Conservation (phyloP, 176 grass and related monocot species). For the Oryza meridionalis region DNA sequence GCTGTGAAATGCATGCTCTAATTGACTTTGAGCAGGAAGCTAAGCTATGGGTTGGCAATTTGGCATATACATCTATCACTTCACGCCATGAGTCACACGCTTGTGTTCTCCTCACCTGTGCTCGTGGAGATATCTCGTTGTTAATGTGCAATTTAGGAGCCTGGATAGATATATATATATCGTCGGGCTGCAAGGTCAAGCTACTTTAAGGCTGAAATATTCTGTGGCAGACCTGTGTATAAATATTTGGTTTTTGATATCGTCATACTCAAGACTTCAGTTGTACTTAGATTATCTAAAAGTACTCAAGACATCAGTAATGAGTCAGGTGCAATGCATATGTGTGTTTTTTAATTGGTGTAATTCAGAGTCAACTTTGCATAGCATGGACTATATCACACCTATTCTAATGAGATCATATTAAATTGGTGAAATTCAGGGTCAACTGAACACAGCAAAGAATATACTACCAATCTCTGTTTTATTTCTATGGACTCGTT, state of each 20-base stretch:
- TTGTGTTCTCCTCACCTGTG: background rate
- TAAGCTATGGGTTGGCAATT: background rate
- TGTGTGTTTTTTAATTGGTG: background rate
- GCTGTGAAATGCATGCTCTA: slow-evolving; percentile 11
- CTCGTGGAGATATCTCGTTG: background rate
- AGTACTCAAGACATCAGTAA: slow-evolving; percentile 11
- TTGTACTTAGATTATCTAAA: background rate
- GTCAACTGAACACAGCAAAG: slow-evolving; percentile 28
- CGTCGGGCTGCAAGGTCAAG: slow-evolving; percentile 4
- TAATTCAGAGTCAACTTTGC: slow-evolving; percentile 23
- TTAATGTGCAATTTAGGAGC: background rate
- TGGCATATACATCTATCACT: slow-evolving; percentile 20
- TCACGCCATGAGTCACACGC: background rate
- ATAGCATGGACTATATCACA: slow-evolving; percentile 17
- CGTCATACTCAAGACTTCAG: slow-evolving; percentile 25
- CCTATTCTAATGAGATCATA: background rate
- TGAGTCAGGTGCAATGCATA: slow-evolving; percentile 30
- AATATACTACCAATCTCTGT: slow-evolving; percentile 6
- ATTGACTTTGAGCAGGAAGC: slow-evolving; percentile 35
- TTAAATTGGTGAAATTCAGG: background rate
- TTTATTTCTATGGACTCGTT: background rate
- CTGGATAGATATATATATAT: background rate
- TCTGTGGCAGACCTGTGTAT: background rate
- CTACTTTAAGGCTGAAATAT: background rate
- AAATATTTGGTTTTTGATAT: background rate